These are phyloP conservation scores for Calonectria ilicicola DNA, from an alignment of 2,329 filamentous ascomycete genomes.

Conservation along the genomic window DNA sequence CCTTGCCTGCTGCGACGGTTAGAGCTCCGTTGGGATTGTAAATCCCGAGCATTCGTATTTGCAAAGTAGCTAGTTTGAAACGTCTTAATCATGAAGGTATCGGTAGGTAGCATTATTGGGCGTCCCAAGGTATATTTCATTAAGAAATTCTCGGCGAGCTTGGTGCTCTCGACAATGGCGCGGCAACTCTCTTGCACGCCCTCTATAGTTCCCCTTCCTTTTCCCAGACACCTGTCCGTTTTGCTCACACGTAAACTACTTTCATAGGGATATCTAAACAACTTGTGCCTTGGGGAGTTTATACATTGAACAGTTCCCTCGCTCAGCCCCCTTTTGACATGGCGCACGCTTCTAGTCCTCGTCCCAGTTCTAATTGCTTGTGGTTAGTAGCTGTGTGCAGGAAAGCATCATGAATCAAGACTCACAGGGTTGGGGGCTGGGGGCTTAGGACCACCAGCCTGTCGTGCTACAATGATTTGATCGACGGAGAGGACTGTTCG, in stretches of 20 bases:
- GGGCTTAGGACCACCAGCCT: conserved; percentile 97
- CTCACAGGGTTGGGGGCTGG: conserved; percentile 87
- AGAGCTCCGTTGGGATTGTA: not conserved
- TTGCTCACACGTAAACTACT: conserved; percentile 16
- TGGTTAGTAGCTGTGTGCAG: conserved; percentile 43
- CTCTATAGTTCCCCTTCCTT: conserved; percentile 8
- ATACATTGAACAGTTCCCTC: conserved; percentile 35
- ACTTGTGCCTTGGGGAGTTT: conserved; percentile 32
- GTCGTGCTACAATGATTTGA: conserved; percentile 98
- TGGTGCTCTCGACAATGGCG: conserved; percentile 12
- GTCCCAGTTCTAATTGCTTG: conserved; percentile 66
- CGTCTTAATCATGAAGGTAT: not conserved
- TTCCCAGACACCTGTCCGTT: conserved; percentile 9
- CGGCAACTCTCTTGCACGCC: conserved; percentile 10
- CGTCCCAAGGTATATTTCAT: conserved; percentile 9
- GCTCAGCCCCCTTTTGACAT: conserved; percentile 31
- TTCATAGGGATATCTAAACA: conserved; percentile 35
- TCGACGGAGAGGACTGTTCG: conserved; percentile 95
- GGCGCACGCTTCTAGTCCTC: conserved; percentile 64
- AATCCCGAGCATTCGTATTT: too few species aligned
- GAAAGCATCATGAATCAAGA: conserved; percentile 21
- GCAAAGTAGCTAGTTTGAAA: not conserved
- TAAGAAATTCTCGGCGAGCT: not conserved
- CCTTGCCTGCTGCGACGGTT: not conserved
- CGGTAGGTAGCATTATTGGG: conserved; percentile 16